phyloP scores from a whole-genome alignment of 108 stramenopile genomes.

The Nitzschia palea region DNA sequence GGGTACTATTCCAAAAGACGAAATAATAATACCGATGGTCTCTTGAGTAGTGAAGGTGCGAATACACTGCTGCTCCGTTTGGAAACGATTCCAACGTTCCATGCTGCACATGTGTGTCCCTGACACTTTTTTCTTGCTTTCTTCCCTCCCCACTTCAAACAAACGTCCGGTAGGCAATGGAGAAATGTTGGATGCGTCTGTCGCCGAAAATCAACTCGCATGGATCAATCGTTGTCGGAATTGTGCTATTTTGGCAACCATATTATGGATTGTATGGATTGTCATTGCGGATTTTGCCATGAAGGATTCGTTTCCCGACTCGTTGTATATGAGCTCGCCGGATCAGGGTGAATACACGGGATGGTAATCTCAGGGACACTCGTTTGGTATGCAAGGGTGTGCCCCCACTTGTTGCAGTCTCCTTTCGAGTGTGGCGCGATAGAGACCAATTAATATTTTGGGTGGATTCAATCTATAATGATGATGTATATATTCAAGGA shows the following conservation, averaged over 20 bases:
- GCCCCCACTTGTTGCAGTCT: too few species aligned
- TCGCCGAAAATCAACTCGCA: constrained; percentile 32
- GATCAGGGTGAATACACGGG: constrained; percentile 57
- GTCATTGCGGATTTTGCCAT: constrained; percentile 62
- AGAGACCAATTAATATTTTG: too few species aligned
- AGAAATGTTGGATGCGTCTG: too few species aligned
- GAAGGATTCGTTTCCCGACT: constrained; percentile 45
- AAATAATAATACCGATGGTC: not conserved
- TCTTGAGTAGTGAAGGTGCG: not conserved
- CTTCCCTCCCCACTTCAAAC: too few species aligned
- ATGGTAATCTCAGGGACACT: constrained; percentile 44
- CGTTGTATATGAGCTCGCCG: constrained; percentile 56
- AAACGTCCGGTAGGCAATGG: too few species aligned
- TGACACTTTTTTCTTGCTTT: not conserved
- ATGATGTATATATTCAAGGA: too few species aligned
- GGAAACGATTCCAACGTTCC: not conserved
- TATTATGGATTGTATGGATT: constrained; percentile 69
- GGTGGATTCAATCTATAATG: too few species aligned
- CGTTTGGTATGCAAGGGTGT: too few species aligned
- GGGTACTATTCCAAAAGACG: constrained; percentile 36
- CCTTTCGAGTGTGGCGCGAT: too few species aligned
- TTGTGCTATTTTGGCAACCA: constrained; percentile 45
- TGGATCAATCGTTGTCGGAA: constrained; percentile 71
- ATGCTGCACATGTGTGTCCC: not conserved
- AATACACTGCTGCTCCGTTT: too few species aligned